Evolutionary conservation across 495 filamentous ascomycete genomes (phyloP), one percentile per base, ranked within the genome.

Genomic region (Cercophora samala): DNA sequence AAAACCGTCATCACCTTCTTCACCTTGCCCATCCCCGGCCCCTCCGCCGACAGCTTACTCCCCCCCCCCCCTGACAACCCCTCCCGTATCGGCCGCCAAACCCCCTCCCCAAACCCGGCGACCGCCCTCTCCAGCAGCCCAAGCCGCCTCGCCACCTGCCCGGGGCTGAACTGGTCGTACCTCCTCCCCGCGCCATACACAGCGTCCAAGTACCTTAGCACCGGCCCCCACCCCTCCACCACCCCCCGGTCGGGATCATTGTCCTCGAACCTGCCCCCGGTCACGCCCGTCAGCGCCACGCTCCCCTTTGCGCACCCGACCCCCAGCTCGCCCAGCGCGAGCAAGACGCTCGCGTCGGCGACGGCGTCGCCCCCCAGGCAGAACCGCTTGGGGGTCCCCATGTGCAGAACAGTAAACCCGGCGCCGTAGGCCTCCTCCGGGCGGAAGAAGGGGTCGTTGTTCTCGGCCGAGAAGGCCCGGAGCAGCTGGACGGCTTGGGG

Each of bases 391-490:
- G 85, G 76, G 32, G 79, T 80, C 2, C 83, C 78, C 60, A 85
- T 81, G 64, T 99, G 92, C 59, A 99, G 83, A 1, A 97, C 93
- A 72, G 98, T 90, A 64, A 93, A 97, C 1, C 95, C 95, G 0
- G 65, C 66, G 1, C 94, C 96, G 70, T 99, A 99, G 17, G 83
- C 74, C 1, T 76, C 81, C 22, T 88, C 82, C 96, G 95, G 97
- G 70, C 93, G 86, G 70, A 97, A 96, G 0, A 79, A 83, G 4
- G 71, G 78, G 21, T 83, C 76, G 58, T 90, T 89, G 70, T 98
- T 99, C 78, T 99, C 95, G 19, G 83, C 83, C 4, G 93, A 91
- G 76, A 99, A 98, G 0, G 90, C 91, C 46, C 79, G 80, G 53
- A 99, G 81, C 76, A 99, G 84, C 32, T 75, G 77, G 64, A 93